Evolutionary conservation across 1,284 basidiomycete genomes (phyloP), one percentile per base, ranked within the genome.

Genomic region (Tremellales sp.): DNA sequence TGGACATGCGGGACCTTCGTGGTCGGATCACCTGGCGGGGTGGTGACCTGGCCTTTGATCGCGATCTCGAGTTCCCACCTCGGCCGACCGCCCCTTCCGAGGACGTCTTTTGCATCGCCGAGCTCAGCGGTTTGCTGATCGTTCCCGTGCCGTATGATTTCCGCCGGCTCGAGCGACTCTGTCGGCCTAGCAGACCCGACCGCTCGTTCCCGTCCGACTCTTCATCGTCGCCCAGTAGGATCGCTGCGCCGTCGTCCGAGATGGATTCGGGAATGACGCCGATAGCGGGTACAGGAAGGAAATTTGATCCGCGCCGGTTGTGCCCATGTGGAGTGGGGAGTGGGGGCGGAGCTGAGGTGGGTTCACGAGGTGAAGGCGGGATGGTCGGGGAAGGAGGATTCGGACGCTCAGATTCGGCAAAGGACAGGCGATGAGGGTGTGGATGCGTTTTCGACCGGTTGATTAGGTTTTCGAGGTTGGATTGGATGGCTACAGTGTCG

Each of bases 391-490:
- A 43, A 43, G 14, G 47, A 53, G 9, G 40, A 47, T 14, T 48
- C 49, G 38, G 33, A 43, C 24, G 33, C n/a, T 57, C 43, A 28
- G 41, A 21, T 33, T 38, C n/a, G 37, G 48, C 34, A 12, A 48
- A 45, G 5, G 59, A 58, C 4, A 33, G 24, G 36, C 65, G 47
- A 19, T 57, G 43, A 7, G 59, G 45, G 34, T 60, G 53, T 7
- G 64, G 60, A 47, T 63, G 56, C 21, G 53, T 52, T 10, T 61
- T 55, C 29, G 65, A 64, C 28, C 61, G 64, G 28, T 60, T 58
- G 47, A 72, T 72, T 25, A 73, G 57, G 25, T 50, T 60, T 47
- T 71, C 71, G 33, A 73, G 63, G 40, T 69, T 70, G 38, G 55
- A 60, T 38, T 70, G 66, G 21, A 68, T 58, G 13, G 67, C 71